Percentiles rank a stretch among this genome's conserved stretches.
Evolutionary conservation across 345 rosid genomes (phyloP).

Genomic region (Syzygium grande): DNA sequence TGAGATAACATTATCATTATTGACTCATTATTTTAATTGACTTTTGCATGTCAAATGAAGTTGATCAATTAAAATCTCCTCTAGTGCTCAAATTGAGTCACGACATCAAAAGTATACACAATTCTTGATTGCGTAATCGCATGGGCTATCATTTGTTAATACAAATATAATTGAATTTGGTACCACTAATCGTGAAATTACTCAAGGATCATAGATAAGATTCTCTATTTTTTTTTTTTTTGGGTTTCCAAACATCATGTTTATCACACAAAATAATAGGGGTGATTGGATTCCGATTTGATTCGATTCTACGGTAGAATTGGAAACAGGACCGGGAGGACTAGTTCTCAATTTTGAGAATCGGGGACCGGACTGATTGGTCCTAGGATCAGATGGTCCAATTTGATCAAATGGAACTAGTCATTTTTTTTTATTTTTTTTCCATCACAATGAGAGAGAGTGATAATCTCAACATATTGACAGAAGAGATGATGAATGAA

Average conservation of each 20-base stretch:
- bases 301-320: too few species aligned
- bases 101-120: background rate
- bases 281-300: too few species aligned
- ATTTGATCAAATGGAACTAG: too few species aligned
- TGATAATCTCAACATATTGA: too few species aligned
- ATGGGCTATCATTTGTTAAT: background rate
- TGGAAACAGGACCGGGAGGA: too few species aligned
- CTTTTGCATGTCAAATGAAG: background rate
- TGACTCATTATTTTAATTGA: background rate
- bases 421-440: too few species aligned
- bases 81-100: background rate
- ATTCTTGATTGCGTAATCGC: background rate
- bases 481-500: too few species aligned
- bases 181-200: background rate
- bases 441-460: too few species aligned
- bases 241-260: background rate
- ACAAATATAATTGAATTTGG: background rate
- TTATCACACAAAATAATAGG: background rate
- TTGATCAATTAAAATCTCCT: background rate
- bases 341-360: too few species aligned
- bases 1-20: background rate
- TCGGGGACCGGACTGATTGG: too few species aligned
- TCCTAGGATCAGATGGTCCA: too few species aligned
- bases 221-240: background rate
- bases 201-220: background rate